A percentile compares a stretch with the other conserved stretches of the same genome.
Conservation (phyloP, 768 basidiomycete species). For the Xerocomellus amylosporus region DNA sequence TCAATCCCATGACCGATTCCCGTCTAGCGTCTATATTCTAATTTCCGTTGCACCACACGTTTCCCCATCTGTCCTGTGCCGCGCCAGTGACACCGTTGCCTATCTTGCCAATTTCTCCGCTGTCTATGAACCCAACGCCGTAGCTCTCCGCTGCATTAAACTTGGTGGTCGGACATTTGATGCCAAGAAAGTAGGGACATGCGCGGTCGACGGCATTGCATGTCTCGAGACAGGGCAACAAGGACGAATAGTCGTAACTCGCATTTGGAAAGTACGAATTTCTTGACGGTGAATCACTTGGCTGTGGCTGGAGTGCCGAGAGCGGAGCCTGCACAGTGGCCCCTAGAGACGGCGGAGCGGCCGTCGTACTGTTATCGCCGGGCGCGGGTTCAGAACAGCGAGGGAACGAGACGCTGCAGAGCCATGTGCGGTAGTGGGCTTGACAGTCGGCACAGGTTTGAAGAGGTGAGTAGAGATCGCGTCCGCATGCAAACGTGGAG, state of each 20-base stretch:
- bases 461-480: conserved; percentile 76
- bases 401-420: conserved; percentile 70
- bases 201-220: conserved; percentile 72
- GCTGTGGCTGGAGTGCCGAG: conserved; percentile 49
- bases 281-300: conserved; percentile 40
- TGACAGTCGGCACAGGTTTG: conserved; percentile 77
- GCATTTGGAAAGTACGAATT: conserved; percentile 49
- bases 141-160: conserved; percentile 71
- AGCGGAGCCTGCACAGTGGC: conserved; percentile 35
- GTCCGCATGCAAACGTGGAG: conserved; percentile 72
- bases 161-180: conserved; percentile 58
- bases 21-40: conserved; percentile 4
- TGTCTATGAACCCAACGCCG: conserved; percentile 73
- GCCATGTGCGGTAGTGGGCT: conserved; percentile 70
- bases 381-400: conserved; percentile 61
- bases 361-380: conserved; percentile 16
- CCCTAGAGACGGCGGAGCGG: conserved; percentile 21
- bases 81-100: conserved; percentile 51
- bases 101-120: conserved; percentile 40
- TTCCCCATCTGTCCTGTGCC: conserved; percentile 67
- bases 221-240: conserved; percentile 78
- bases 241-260: conserved; percentile 47
- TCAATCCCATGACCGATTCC: neutral
- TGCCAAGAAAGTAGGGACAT: conserved; percentile 71
- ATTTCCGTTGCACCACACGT: conserved; percentile 68